Conservation (phyloP, 2,329 filamentous ascomycete genomes). For the Penicillium fuscoglaucum region DNA sequence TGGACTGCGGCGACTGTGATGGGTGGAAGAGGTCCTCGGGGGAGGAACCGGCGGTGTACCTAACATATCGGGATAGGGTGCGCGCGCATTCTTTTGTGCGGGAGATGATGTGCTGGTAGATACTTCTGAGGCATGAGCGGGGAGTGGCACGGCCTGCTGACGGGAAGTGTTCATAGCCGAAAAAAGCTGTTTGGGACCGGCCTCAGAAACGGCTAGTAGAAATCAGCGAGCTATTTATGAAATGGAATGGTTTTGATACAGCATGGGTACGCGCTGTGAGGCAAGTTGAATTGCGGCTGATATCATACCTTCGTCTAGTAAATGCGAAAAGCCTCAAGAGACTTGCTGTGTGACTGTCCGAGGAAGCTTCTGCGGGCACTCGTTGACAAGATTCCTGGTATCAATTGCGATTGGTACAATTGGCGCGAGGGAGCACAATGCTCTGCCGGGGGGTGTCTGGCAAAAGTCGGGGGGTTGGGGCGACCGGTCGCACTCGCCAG, state of each 20-base stretch:
- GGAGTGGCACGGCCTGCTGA: constrained; percentile 44
- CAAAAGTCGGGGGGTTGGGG: constrained; percentile 18
- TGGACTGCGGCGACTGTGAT: constrained; percentile 49
- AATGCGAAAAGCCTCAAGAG: constrained; percentile 23
- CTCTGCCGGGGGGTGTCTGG: constrained; percentile 27
- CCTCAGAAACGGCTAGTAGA: constrained; percentile 33
- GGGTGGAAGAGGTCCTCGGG: constrained; percentile 77
- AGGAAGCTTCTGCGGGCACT: constrained; percentile 26
- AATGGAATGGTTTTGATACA: constrained; percentile 30
- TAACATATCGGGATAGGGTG: constrained; percentile 53
- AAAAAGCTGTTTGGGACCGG: constrained; percentile 36
- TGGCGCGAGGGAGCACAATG: constrained; percentile 24
- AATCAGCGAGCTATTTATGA: constrained; percentile 37
- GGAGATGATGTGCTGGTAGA: constrained; percentile 35
- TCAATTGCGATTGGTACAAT: constrained; percentile 29
- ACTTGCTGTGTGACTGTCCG: constrained; percentile 24
- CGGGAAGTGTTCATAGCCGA: constrained; percentile 48
- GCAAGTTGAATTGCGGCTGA: constrained; percentile 64
- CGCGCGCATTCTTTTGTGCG: constrained; percentile 34
- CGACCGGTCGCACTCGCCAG: constrained; percentile 29
- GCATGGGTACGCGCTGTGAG: constrained; percentile 53
- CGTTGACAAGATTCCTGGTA: constrained; percentile 17
- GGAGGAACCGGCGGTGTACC: constrained; percentile 68
- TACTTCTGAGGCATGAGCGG: constrained; percentile 45
- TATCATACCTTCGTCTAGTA: constrained; percentile 54